Conservation (phyloP, 2,329 filamentous ascomycete genomes). For the Cercospora sp. region DNA sequence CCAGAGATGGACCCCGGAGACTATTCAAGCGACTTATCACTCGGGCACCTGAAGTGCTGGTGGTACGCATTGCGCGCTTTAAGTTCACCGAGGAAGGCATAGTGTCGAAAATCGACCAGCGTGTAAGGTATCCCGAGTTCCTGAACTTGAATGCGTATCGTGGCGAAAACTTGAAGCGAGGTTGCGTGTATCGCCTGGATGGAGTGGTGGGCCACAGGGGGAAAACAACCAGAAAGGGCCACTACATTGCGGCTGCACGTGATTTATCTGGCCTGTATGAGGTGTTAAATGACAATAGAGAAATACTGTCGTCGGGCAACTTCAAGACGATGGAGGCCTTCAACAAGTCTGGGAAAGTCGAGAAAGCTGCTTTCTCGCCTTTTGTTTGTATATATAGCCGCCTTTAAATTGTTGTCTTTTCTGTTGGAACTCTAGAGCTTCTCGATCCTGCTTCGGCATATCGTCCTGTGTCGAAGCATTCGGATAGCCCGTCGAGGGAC, state of each 20-base stretch:
- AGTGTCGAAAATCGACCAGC: not conserved
- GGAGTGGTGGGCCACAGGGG: constrained; percentile 19
- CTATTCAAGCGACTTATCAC: not conserved
- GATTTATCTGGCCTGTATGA: not conserved
- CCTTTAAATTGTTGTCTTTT: not conserved
- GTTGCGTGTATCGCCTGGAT: constrained; percentile 17
- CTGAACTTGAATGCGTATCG: constrained; percentile 7
- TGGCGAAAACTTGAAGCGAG: not conserved
- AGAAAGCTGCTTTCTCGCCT: not conserved
- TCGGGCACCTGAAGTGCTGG: not conserved
- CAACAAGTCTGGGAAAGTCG: not conserved
- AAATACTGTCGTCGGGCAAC: not conserved
- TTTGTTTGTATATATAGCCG: not conserved
- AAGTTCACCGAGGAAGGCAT: not conserved
- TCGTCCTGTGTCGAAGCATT: not conserved
- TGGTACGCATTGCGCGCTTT: constrained; percentile 1
- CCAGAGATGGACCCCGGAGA: not conserved
- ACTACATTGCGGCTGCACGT: constrained; percentile 16
- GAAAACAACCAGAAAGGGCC: not conserved
- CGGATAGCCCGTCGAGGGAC: not conserved
- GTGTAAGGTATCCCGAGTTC: not conserved
- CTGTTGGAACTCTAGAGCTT: not conserved
- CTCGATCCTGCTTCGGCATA: not conserved
- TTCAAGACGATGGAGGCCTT: not conserved
- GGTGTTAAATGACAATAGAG: not conserved